phyloP scores from a whole-genome alignment of 192 early-diverging fungal species.

The Pilobolus umbonatus region DNA sequence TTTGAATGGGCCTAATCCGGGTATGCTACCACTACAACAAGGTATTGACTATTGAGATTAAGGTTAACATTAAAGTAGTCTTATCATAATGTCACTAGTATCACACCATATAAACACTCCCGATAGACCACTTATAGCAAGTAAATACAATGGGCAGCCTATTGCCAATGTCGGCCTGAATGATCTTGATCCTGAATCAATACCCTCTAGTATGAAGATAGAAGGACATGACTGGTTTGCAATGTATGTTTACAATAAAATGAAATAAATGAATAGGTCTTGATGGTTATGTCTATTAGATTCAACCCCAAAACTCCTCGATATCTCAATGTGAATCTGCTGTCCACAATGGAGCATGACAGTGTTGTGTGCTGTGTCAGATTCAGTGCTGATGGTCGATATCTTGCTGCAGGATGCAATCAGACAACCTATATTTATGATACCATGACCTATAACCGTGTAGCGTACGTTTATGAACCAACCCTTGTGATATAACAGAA shows the following conservation, averaged over 20 bases:
- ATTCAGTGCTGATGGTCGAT: slow-evolving; percentile 89
- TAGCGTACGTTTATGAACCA: slow-evolving; percentile 47
- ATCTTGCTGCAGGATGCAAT: slow-evolving; percentile 93
- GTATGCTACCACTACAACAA: too few species aligned
- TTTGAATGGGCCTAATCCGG: too few species aligned
- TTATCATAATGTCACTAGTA: too few species aligned
- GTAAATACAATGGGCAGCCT: too few species aligned
- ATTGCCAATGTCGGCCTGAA: slow-evolving; percentile 36
- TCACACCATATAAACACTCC: too few species aligned
- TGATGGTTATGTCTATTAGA: slow-evolving; percentile 22
- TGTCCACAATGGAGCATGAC: slow-evolving; percentile 52
- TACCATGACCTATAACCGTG: slow-evolving; percentile 66
- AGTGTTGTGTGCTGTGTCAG: slow-evolving; percentile 97
- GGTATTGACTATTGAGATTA: too few species aligned
- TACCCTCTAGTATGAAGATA: slow-evolving; percentile 67
- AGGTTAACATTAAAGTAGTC: too few species aligned
- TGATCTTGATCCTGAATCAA: slow-evolving; percentile 76
- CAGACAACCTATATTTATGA: slow-evolving; percentile 85
- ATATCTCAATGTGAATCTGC: slow-evolving; percentile 57
- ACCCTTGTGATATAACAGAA: too few species aligned
- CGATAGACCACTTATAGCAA: too few species aligned
- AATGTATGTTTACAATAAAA: slow-evolving; percentile 44
- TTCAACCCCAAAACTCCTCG: slow-evolving; percentile 65
- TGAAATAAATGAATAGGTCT: not conserved
- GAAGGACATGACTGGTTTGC: slow-evolving; percentile 89